These are phyloP conservation scores for Leonotis leonurus DNA, from an alignment of 257 asterid species.

Conservation along the genomic window DNA sequence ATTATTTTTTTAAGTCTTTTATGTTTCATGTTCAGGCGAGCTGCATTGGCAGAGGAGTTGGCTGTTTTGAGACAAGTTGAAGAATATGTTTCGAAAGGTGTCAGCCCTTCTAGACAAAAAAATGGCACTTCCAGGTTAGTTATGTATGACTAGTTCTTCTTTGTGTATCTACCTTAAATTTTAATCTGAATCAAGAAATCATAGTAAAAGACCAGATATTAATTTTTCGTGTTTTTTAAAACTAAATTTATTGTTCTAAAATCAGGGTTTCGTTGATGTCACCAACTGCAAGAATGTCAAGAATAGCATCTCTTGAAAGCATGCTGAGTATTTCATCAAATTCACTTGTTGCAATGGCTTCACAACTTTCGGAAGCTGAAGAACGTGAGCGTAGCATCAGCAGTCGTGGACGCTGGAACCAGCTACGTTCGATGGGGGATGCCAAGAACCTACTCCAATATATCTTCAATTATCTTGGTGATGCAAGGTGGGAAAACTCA, in stretches of 20 bases:
- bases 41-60: constrained; percentile 93
- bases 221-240: too few species aligned
- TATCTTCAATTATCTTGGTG: constrained; percentile 82
- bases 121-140: constrained; percentile 74
- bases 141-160: not conserved
- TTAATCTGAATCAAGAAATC: not conserved
- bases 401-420: constrained; percentile 93
- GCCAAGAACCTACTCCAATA: constrained; percentile 79
- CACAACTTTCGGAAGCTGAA: constrained; percentile 99
- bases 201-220: not conserved
- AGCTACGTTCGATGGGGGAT: constrained; percentile 95
- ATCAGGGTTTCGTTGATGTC: constrained; percentile 88
- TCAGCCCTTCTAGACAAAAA: constrained; percentile 83
- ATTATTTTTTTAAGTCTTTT: too few species aligned
- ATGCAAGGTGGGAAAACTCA: constrained; percentile 69
- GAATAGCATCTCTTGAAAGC: constrained; percentile 93
- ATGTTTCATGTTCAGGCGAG: constrained; percentile 59
- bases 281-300: constrained; percentile 82
- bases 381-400: constrained; percentile 80
- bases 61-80: constrained; percentile 85
- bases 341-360: constrained; percentile 96
- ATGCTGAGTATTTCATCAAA: constrained; percentile 90
- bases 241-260: not conserved
- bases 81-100: constrained; percentile 78
- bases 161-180: not conserved